Evolutionary conservation across 78 protist genomes (phyloP).

Genomic region (Emiliania huxleyi): DNA sequence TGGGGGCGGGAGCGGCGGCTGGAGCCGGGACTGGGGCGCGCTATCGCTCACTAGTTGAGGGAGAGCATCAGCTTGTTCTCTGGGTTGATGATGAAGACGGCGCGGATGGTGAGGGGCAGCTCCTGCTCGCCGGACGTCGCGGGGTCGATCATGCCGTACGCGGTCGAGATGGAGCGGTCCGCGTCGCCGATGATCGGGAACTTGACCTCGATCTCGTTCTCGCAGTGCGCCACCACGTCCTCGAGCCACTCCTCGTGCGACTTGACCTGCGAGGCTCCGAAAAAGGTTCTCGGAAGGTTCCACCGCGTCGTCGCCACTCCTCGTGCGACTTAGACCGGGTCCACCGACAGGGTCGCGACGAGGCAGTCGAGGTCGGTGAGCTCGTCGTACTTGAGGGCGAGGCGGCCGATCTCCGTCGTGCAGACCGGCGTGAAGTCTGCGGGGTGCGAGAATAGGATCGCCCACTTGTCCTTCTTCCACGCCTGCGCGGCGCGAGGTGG

Average conservation of each 20-base stretch:
- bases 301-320: too few species aligned
- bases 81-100: conserved; percentile 35
- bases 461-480: not conserved
- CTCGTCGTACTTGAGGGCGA: conserved; percentile 24
- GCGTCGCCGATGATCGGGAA: conserved; percentile 42
- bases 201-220: not conserved
- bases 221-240: conserved; percentile 54
- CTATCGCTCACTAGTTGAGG: conserved; percentile 12
- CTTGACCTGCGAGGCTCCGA: too few species aligned
- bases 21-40: too few species aligned
- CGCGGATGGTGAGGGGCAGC: conserved; percentile 23
- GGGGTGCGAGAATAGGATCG: conserved; percentile 79
- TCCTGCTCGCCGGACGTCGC: not conserved
- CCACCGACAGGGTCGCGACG: conserved; percentile 66
- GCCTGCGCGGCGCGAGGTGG: conserved; percentile 41
- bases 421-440: conserved; percentile 69
- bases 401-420: conserved; percentile 83
- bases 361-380: conserved; percentile 65
- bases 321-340: too few species aligned
- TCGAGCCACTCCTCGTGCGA: conserved; percentile 70
- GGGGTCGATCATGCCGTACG: conserved; percentile 19
- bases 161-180: not conserved
- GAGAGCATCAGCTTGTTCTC: conserved; percentile 27
- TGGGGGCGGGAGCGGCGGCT: not conserved
- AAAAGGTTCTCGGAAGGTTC: too few species aligned